These are phyloP conservation scores for Nicotiana sylvestris DNA, from an alignment of 257 asterid genomes.

Conservation along the genomic window DNA sequence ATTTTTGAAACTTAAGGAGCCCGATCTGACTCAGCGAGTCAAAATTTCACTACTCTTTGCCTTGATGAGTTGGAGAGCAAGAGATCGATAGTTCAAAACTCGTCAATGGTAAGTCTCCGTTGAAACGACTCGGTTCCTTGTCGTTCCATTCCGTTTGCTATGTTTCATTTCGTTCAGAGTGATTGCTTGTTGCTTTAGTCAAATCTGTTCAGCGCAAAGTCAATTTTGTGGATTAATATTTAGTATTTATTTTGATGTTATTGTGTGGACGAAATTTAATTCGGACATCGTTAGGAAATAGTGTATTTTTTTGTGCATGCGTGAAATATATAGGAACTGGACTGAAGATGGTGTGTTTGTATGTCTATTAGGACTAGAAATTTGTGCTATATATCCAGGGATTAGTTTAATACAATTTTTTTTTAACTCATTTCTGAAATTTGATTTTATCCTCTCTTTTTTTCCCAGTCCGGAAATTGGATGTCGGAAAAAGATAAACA, in stretches of 20 bases:
- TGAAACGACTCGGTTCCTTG: constrained; percentile 21
- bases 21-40: constrained; percentile 70
- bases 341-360: neutral
- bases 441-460: neutral
- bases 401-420: too few relatives aligned
- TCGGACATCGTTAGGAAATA: neutral
- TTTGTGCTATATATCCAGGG: neutral
- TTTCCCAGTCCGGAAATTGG: neutral
- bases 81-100: constrained; percentile 54
- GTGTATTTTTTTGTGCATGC: neutral
- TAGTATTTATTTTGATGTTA: neutral
- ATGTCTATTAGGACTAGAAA: neutral
- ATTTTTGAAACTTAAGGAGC: constrained; percentile 22
- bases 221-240: neutral
- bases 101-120: constrained; percentile 55
- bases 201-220: constrained; percentile 21
- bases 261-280: neutral
- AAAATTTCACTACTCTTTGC: constrained; percentile 37
- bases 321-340: neutral
- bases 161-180: constrained; percentile 34
- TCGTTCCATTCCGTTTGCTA: constrained; percentile 22
- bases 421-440: neutral
- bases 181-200: constrained; percentile 21
- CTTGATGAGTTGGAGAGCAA: constrained; percentile 65
- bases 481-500: neutral